Conservation (phyloP, 2,329 filamentous ascomycete species). For the Penicillium frequentans region DNA sequence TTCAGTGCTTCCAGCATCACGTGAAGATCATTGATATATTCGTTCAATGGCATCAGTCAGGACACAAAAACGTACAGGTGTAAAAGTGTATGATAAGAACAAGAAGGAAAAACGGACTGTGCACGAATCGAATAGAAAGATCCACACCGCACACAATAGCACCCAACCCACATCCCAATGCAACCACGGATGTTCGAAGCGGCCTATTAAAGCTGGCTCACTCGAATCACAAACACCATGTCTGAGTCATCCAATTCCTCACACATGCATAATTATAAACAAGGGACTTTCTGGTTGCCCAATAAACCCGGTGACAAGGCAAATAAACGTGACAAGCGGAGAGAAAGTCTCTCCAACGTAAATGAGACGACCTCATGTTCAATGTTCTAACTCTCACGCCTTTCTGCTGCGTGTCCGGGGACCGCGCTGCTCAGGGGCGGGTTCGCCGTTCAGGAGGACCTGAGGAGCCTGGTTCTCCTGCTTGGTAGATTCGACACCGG, state of each 20-base stretch:
- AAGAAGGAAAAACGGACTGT: conserved; percentile 6
- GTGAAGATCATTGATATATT: conserved; percentile 16
- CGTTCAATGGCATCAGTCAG: conserved; percentile 11
- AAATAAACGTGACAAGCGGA: not conserved
- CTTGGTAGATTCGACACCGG: conserved; percentile 25
- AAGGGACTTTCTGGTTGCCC: conserved; percentile 1
- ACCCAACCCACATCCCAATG: conserved; percentile 3
- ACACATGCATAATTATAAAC: conserved; percentile 20
- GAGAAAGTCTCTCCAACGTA: not conserved
- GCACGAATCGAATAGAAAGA: conserved; percentile 14
- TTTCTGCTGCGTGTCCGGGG: conserved; percentile 29
- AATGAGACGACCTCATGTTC: not conserved
- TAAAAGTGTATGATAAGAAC: conserved; percentile 14
- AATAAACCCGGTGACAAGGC: conserved; percentile 4
- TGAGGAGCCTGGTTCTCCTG: conserved; percentile 35
- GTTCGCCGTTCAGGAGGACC: conserved; percentile 42
- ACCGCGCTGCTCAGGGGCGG: conserved; percentile 26
- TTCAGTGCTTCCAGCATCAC: not conserved
- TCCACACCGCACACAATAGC: conserved; percentile 2
- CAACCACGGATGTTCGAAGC: conserved; percentile 3
- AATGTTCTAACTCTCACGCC: conserved; percentile 6
- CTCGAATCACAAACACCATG: conserved; percentile 11
- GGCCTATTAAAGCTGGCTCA: conserved; percentile 3
- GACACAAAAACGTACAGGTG: conserved; percentile 8
- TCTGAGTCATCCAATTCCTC: conserved; percentile 3